Evolutionary conservation across 768 basidiomycete genomes (phyloP), one percentile per base, ranked within the genome.

Genomic region (Hygrocybe coccinea): DNA sequence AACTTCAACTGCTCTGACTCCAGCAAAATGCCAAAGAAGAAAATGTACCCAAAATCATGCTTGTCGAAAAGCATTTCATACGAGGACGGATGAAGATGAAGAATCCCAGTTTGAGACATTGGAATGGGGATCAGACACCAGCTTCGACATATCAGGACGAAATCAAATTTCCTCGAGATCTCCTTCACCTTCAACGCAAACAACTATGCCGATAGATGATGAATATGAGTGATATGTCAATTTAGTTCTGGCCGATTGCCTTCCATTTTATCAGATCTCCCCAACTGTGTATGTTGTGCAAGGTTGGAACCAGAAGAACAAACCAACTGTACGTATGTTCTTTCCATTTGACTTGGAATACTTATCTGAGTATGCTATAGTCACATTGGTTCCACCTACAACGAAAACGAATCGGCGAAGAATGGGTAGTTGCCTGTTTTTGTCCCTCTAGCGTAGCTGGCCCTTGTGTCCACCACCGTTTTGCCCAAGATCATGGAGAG

Each of bases 241-340:
- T 43, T 45, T 56, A 5, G 56, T 56, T 43, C 55, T 56, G 9
- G 48, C 34, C 34, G 55, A 56, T 33, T 35, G 12, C 25, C 3
- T 50, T 7, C 54, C 49, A 0, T 53, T 61, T 22, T 61, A 58
- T 37, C 60, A 58, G 48, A 58, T 61, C 22, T 50, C 49, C 0
- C 2, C 9, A 25, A 57, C 58, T 22, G n/a, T 61, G 0, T 61
- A 59, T 36, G 54, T 61, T 12, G 57, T 56, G 39, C 58, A 61
- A 45, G 60, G 60, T 8, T 61, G 60, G 60, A 58, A 61, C 35
- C 29, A 44, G 17, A 58, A 29, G 48, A 56, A 46, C 12, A 43
- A n/a, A n/a, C 36, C 33, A 4, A 59, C 53, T 11, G 55, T 59
- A 37, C 7, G 44, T 59, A 37, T 11, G 44, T 38, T 22, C 47